A percentile compares a stretch with the other conserved stretches of the same genome.
Evolutionary conservation across 1,284 basidiomycete species (phyloP).

Genomic region (Ceratobasidium sp.): DNA sequence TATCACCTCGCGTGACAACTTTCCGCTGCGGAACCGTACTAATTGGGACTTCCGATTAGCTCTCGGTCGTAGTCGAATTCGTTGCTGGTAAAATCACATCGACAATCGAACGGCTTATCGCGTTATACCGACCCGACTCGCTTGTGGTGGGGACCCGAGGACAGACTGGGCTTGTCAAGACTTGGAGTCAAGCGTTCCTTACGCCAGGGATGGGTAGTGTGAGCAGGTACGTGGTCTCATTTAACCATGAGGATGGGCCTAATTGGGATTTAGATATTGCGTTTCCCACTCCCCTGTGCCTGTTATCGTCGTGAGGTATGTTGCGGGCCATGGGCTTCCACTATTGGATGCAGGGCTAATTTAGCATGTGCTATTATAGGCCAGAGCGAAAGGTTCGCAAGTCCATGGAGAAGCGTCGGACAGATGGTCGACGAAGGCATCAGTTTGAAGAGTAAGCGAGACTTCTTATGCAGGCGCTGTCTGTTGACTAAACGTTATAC

Average conservation of each 20-base stretch:
- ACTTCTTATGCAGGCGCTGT: neutral
- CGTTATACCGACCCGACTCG: conserved; percentile 94
- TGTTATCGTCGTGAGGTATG: conserved; percentile 83
- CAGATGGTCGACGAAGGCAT: conserved; percentile 87
- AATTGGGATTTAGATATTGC: conserved; percentile 70
- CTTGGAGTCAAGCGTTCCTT: conserved; percentile 70
- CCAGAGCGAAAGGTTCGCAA: conserved; percentile 90
- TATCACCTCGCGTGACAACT: too few species aligned
- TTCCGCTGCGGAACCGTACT: neutral
- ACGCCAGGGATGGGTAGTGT: conserved; percentile 74
- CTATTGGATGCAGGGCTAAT: neutral
- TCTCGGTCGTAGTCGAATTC: conserved; percentile 94
- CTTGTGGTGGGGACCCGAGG: conserved; percentile 94
- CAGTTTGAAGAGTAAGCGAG: conserved; percentile 68
- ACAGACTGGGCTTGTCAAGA: conserved; percentile 69
- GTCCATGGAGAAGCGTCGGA: conserved; percentile 82
- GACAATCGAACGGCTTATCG: conserved; percentile 92
- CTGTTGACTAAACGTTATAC: neutral
- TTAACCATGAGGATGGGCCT: neutral
- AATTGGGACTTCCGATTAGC: conserved; percentile 59
- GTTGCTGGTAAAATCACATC: conserved; percentile 91
- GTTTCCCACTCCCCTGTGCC: conserved; percentile 91
- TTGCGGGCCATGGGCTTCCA: neutral
- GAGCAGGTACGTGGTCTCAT: conserved; percentile 63
- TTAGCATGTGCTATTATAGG: conserved; percentile 53